These are phyloP conservation scores for Fusarium abutilonis DNA, from an alignment of 2,329 filamentous ascomycete species.

Conservation along the genomic window DNA sequence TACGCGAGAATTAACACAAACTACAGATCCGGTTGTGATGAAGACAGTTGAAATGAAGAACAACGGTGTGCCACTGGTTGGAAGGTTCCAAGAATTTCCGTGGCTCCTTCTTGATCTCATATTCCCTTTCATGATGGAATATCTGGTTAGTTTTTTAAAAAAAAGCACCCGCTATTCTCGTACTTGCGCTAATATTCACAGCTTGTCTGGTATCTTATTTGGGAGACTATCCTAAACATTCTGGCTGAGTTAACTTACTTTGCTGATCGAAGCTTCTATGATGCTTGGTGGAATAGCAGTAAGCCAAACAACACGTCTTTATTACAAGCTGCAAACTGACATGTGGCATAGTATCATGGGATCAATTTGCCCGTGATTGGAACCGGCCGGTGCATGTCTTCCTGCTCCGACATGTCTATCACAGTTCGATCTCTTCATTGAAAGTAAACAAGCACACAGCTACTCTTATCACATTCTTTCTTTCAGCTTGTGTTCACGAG, in stretches of 20 bases:
- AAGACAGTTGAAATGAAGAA: constrained; percentile 74
- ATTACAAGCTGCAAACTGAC: constrained; percentile 4
- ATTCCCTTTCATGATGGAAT: constrained; percentile 83
- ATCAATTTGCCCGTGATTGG: constrained; percentile 84
- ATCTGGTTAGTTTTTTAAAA: constrained; percentile 58
- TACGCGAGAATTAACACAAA: constrained; percentile 10
- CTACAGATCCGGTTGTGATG: constrained; percentile 73
- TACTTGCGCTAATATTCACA: constrained; percentile 36
- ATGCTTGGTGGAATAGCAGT: constrained; percentile 71
- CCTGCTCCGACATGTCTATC: constrained; percentile 80
- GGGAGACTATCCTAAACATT: constrained; percentile 79
- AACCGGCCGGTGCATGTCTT: constrained; percentile 82
- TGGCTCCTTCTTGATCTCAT: constrained; percentile 79
- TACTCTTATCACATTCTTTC: constrained; percentile 78
- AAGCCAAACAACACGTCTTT: constrained; percentile 22
- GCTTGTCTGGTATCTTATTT: constrained; percentile 83
- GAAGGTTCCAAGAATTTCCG: constrained; percentile 74
- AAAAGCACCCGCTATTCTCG: neutral
- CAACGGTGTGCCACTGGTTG: constrained; percentile 65
- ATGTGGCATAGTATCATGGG: constrained; percentile 64
- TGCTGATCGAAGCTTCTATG: constrained; percentile 78
- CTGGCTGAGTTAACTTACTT: constrained; percentile 80
- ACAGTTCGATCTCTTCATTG: constrained; percentile 78
- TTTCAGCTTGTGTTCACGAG: constrained; percentile 77
- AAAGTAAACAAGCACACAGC: constrained; percentile 75